Conservation (phyloP, 495 filamentous ascomycete genomes). For the Penicillium samsonianum region DNA sequence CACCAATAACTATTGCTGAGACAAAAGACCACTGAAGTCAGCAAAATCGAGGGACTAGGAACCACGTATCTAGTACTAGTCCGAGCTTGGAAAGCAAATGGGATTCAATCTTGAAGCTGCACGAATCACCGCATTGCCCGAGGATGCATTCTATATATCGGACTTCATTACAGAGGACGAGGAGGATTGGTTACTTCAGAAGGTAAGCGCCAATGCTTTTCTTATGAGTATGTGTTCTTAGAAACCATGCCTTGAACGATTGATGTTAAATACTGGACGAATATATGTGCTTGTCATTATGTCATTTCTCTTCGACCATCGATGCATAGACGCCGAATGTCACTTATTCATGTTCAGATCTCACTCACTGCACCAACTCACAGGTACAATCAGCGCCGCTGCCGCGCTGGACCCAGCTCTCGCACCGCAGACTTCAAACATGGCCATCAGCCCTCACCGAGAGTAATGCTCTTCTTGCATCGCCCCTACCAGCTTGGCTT, state of each 20-base stretch:
- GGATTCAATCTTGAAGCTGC: conserved; percentile 39
- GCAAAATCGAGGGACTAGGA: background rate
- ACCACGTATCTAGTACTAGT: background rate
- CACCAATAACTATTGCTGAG: background rate
- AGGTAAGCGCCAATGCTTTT: conserved; percentile 45
- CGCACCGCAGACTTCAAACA: conserved; percentile 85
- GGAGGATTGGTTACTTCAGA: conserved; percentile 68
- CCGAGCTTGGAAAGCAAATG: conserved; percentile 10
- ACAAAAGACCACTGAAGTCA: background rate
- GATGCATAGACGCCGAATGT: background rate
- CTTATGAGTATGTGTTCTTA: conserved; percentile 3
- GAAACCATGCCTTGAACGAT: background rate
- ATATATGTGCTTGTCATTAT: background rate
- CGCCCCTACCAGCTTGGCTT: conserved; percentile 78
- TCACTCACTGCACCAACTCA: conserved; percentile 1
- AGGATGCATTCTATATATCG: conserved; percentile 79
- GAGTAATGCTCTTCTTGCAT: conserved; percentile 71
- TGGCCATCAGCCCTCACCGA: conserved; percentile 78
- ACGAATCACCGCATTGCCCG: conserved; percentile 61
- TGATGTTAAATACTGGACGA: background rate
- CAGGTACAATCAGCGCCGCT: conserved; percentile 60
- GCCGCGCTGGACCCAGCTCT: conserved; percentile 81
- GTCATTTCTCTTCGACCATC: background rate
- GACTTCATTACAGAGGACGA: conserved; percentile 81
- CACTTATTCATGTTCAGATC: background rate